Evolutionary conservation across 75 land plant species (phyloP), one percentile per base, ranked within the genome.

Genomic region (Picea sitchensis): DNA sequence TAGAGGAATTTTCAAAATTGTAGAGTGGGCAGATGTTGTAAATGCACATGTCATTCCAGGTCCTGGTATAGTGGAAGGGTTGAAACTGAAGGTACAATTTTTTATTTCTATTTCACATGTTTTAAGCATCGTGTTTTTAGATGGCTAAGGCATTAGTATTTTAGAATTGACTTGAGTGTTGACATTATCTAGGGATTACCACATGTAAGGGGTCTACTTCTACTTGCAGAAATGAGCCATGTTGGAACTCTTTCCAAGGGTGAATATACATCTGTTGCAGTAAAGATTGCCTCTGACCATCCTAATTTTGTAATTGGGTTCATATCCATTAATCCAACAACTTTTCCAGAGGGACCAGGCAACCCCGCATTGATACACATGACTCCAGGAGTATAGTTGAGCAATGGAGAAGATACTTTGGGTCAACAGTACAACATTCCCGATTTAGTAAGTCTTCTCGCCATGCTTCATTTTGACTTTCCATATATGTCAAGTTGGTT

Each of bases 181-280:
- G 93, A 20, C 89, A 96, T 73, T 67, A 21, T 23, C 13, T 44
- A 81, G 97, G 94, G 96, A 13, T 80, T 93, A 61, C 86, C 92
- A 31, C 86, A 78, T 62, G 92, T 92, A 36, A 88, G 92, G 58
- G 96, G 96, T 2, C 80, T 96, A 77, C 73, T 93, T 65, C 81
- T 96, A 61, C 94, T 92, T 59, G 98, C 94, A 65, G 96, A 96
- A 82, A 96, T 96, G 94, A 96, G 94, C 80, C 93, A 94, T n/a
- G 77, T 86, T 61, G 94, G 92, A 60, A 92, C 90, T 54, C 87
- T 96, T 32, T 91, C 96, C 51, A 88, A 57, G 75, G 98, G 92
- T 11, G 94, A 90, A 36, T 91, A 92, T 75, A 90, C 98, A 71
- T 84, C 92, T 34, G 92, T n/a, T n/a, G n/a, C n/a, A n/a, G n/a